Conservation (phyloP, 306 rosid species). For the Cucurbita moschata region DNA sequence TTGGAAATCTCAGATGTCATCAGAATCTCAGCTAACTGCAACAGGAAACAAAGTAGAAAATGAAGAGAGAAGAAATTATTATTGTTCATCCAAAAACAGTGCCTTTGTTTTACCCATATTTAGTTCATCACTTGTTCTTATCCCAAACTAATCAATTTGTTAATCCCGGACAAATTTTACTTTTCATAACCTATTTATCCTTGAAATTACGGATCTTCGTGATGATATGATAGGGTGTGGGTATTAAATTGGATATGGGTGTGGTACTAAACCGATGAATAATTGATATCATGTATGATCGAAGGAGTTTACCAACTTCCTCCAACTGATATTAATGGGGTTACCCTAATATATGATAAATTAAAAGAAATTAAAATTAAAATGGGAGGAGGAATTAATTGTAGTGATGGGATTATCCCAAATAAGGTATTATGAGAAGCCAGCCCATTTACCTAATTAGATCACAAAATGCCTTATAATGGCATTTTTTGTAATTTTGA, state of each 20-base stretch:
- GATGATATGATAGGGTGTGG: no score
- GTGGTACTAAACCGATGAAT: no score
- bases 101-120: not conserved
- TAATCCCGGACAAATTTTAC: not conserved
- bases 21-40: not conserved
- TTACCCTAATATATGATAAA: not conserved
- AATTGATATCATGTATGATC: no score
- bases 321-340: constrained; percentile 1
- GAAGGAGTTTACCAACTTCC: constrained; percentile 6
- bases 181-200: no score
- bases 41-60: not conserved
- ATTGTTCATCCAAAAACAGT: not conserved
- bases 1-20: not conserved
- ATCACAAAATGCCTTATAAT: constrained; percentile 4
- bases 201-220: no score
- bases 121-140: not conserved
- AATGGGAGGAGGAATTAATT: not conserved
- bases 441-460: constrained; percentile 8
- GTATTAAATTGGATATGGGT: no score
- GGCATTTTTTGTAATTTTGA: not conserved
- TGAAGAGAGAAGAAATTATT: not conserved
- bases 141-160: not conserved
- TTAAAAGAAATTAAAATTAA: not conserved
- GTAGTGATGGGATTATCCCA: constrained; percentile 6
- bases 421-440: not conserved